Conservation (phyloP, 2,329 filamentous ascomycete genomes). For the Aspergillus clavatus region DNA sequence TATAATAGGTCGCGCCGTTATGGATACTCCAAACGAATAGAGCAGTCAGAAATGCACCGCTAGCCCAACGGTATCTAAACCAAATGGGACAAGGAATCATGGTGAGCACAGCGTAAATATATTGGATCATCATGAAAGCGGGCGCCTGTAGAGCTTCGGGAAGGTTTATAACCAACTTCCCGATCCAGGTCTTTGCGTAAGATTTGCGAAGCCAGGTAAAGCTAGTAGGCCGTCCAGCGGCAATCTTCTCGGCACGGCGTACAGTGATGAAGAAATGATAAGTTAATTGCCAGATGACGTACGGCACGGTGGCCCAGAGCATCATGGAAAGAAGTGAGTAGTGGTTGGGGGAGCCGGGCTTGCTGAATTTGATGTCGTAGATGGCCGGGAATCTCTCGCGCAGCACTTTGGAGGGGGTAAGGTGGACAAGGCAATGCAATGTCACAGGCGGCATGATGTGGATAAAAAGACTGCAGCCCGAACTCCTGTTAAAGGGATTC, state of each 20-base stretch:
- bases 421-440: slow-evolving; percentile 85
- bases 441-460: slow-evolving; percentile 98
- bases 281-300: slow-evolving; percentile 82
- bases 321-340: slow-evolving; percentile 83
- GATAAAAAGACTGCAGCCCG: slow-evolving; percentile 70
- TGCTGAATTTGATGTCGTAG: slow-evolving; percentile 68
- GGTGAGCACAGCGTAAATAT: slow-evolving; percentile 80
- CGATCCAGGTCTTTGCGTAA: slow-evolving; percentile 85
- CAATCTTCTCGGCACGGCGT: slow-evolving; percentile 90
- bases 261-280: slow-evolving; percentile 97
- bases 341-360: slow-evolving; percentile 68
- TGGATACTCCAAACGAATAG: slow-evolving; percentile 96
- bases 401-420: slow-evolving; percentile 64
- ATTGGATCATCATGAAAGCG: slow-evolving; percentile 95
- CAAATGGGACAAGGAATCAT: slow-evolving; percentile 93
- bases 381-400: slow-evolving; percentile 74
- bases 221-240: slow-evolving; percentile 87
- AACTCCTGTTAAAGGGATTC: not conserved
- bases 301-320: slow-evolving; percentile 87
- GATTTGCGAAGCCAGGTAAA: slow-evolving; percentile 95
- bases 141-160: slow-evolving; percentile 74
- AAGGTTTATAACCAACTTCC: slow-evolving; percentile 73
- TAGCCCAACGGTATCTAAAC: slow-evolving; percentile 85
- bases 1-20: slow-evolving; percentile 96
- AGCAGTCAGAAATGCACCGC: slow-evolving; percentile 66